phyloP scores from a whole-genome alignment of 1,284 basidiomycete genomes.

The Grifola frondosa region DNA sequence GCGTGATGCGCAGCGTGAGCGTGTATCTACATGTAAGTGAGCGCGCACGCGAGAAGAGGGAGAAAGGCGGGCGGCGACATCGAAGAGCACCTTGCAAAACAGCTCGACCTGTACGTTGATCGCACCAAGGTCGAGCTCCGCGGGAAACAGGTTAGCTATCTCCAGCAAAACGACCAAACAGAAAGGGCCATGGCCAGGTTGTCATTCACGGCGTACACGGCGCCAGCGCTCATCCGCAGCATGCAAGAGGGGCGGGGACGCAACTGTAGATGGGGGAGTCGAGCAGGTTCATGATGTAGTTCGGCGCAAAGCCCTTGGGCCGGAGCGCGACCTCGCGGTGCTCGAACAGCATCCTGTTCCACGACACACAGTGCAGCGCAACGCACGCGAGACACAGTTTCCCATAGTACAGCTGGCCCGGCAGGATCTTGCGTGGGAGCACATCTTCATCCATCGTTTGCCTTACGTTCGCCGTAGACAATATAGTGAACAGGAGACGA shows the following conservation, averaged over 20 bases:
- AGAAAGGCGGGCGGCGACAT: constrained; percentile 84
- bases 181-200: constrained; percentile 88
- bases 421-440: no score
- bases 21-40: no score
- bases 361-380: constrained; percentile 84
- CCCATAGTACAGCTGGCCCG: constrained; percentile 85
- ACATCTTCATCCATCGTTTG: no score
- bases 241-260: constrained; percentile 22
- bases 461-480: no score
- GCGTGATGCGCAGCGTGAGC: constrained; percentile 85
- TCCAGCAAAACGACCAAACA: constrained; percentile 91
- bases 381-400: constrained; percentile 94
- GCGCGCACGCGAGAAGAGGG: no score
- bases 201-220: constrained; percentile 91
- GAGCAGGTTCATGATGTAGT: constrained; percentile 80
- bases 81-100: constrained; percentile 77
- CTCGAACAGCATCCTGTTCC: constrained; percentile 94
- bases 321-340: constrained; percentile 93
- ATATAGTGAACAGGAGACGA: no score
- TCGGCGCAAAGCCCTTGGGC: constrained; percentile 87
- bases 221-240: constrained; percentile 40
- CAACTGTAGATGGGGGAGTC: constrained; percentile 77
- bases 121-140: constrained; percentile 72
- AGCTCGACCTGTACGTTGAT: constrained; percentile 83
- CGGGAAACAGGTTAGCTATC: constrained; percentile 84